phyloP scores from a whole-genome alignment of 495 filamentous ascomycete genomes.

The Bathelium albidoporum region DNA sequence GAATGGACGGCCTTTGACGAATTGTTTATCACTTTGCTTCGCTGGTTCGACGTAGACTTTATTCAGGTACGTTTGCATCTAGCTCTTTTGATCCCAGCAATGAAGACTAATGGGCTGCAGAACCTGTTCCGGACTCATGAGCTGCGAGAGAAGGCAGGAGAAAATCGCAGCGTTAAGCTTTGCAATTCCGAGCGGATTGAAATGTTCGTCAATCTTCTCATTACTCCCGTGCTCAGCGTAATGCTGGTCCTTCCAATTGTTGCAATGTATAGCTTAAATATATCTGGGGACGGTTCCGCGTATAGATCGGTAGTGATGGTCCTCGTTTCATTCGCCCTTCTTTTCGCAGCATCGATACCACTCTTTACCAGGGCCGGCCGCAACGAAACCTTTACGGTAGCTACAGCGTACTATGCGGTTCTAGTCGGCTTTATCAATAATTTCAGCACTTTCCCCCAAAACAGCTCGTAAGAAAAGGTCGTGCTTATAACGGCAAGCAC shows the following conservation, averaged over 20 bases:
- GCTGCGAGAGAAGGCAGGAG: constrained; percentile 26
- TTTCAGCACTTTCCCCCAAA: background rate
- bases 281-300: background rate
- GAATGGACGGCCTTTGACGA: constrained; percentile 35
- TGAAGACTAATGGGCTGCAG: constrained; percentile 4
- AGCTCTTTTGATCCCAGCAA: background rate
- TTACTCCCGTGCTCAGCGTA: constrained; percentile 28
- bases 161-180: constrained; percentile 26
- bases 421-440: constrained; percentile 19
- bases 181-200: constrained; percentile 28
- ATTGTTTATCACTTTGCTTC: constrained; percentile 25
- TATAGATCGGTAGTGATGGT: background rate
- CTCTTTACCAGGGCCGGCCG: constrained; percentile 28
- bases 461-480: background rate
- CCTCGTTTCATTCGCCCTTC: constrained; percentile 17
- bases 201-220: constrained; percentile 27
- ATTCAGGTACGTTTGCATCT: background rate
- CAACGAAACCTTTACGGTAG: constrained; percentile 25
- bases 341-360: constrained; percentile 24
- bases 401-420: constrained; percentile 25
- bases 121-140: constrained; percentile 28
- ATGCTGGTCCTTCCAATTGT: constrained; percentile 35
- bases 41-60: background rate
- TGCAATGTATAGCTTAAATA: constrained; percentile 28
- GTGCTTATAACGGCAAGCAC: too few relatives aligned